Evolutionary conservation across 257 asterid species (phyloP).

Genomic region (Leonotis leonurus): DNA sequence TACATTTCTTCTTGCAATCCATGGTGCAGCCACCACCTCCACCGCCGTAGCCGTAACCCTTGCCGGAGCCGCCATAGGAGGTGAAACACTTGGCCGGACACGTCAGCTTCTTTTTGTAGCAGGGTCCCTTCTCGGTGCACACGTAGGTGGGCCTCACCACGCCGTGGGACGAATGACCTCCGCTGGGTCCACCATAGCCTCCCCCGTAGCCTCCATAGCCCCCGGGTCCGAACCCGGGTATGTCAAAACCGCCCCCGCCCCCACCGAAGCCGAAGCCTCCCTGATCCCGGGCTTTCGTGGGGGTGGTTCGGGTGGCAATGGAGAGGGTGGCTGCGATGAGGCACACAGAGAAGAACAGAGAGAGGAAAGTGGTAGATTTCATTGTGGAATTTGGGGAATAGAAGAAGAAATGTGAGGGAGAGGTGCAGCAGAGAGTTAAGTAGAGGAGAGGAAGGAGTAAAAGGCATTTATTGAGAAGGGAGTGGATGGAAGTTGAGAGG

Average conservation of each 20-base stretch:
- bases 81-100: slow-evolving; percentile 86
- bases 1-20: slow-evolving; percentile 73
- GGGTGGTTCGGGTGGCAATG: slow-evolving; percentile 31
- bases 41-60: slow-evolving; percentile 81
- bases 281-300: neutral
- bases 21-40: slow-evolving; percentile 90
- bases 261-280: neutral
- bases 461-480: slow-evolving; percentile 31
- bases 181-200: slow-evolving; percentile 65
- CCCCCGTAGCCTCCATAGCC: slow-evolving; percentile 48
- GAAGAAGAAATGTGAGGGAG: neutral
- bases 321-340: slow-evolving; percentile 28
- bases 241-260: slow-evolving; percentile 58
- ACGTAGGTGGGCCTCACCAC: slow-evolving; percentile 28
- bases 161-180: slow-evolving; percentile 52
- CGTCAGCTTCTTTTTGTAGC: slow-evolving; percentile 57
- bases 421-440: neutral
- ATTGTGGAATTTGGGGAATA: neutral
- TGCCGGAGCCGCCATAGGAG: slow-evolving; percentile 64
- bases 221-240: slow-evolving; percentile 74
- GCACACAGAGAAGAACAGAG: slow-evolving; percentile 16
- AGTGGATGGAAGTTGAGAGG: slow-evolving; percentile 52
- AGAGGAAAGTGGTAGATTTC: slow-evolving; percentile 4
- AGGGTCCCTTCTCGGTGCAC: slow-evolving; percentile 68
- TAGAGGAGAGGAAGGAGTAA: neutral